Percentiles rank a stretch among this genome's conserved stretches.
Evolutionary conservation across 1,284 basidiomycete genomes (phyloP).

Genomic region (Schizopora paradoxa): DNA sequence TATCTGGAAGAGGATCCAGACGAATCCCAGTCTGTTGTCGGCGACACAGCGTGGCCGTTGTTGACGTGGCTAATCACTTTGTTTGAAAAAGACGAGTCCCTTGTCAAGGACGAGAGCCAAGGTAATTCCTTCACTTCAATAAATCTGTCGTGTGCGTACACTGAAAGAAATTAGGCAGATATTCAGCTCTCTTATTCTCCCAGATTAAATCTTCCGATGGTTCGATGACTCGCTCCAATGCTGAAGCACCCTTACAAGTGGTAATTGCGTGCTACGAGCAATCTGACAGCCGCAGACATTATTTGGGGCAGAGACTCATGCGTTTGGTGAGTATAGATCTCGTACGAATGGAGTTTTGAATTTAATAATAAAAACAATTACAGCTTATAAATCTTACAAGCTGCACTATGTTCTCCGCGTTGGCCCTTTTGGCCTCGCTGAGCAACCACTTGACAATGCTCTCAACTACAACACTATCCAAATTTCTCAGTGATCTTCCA

Average conservation of each 20-base stretch:
- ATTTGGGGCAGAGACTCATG: constrained; percentile 47
- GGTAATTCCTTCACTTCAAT: constrained; percentile 25
- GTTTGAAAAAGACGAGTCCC: constrained; percentile 57
- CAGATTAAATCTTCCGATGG: constrained; percentile 60
- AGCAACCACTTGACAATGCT: constrained; percentile 5
- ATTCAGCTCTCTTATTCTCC: constrained; percentile 55
- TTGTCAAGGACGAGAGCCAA: constrained; percentile 28
- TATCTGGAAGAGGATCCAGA: constrained; percentile 25
- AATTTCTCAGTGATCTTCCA: constrained; percentile 12
- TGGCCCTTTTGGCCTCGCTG: constrained; percentile 4
- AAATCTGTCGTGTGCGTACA: no score
- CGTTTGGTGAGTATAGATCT: constrained; percentile 36
- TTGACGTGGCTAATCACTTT: constrained; percentile 59
- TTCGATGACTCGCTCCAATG: constrained; percentile 48
- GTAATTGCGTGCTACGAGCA: constrained; percentile 48
- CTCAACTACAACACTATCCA: background rate
- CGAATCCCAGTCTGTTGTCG: constrained; percentile 36
- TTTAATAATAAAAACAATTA: constrained; percentile 11
- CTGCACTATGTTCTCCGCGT: constrained; percentile 34
- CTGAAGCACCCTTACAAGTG: constrained; percentile 50
- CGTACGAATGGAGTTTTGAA: constrained; percentile 2
- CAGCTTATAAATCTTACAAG: constrained; percentile 53
- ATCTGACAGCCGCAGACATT: constrained; percentile 33
- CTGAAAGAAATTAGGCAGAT: constrained; percentile 34
- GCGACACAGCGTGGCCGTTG: constrained; percentile 56